Base-by-base conservation (phyloP, 1,139 yeast species). In the Arxiozyma slooffiae region DNA sequence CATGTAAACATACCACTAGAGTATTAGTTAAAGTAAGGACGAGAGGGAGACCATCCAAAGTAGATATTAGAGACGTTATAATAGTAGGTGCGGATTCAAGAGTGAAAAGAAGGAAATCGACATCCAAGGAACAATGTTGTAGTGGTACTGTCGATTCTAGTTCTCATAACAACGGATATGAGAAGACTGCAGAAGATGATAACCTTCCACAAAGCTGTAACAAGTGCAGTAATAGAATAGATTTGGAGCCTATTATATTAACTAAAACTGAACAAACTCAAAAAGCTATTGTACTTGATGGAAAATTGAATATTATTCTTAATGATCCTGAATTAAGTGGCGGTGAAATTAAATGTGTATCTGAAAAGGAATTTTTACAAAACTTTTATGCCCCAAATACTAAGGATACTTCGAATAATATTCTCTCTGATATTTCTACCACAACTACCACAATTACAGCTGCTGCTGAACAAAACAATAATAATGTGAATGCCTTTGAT, bases 21-120 rank as follows among this genome's bases (percentile, higher is more conserved):
- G 89, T 94, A 38, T 71, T 90, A 40, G 80, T 89, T 21, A 88
- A 87, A 59, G 96, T 90, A n/a, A 74, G 96, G 43, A 79, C 87
- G 38, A 78, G 95, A 53, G 98, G 97, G 0, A 71, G 97, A 48
- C 97, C 96, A 1, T 57, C 65, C 2, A 57, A 67, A 3, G 53
- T 59, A 44, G 66, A 63, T 47, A 59, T 63, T 21, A 56, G 68
- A 30, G 64, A 65, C 48, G 67, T 62, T 20, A 65, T 65, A 30
- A 53, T 65, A 53, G 69, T 65, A 9, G 68, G 64, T 48, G 56
- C 57, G 3, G 55, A 57, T n/a, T 60, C 64, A 14, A 58, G 59
- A 47, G 59, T 63, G 18, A 53, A 54, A 38, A 54, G 53, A 21
- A 49, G 53, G 44, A 41, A 41, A 22, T 18, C 26, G 17, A 8